These are phyloP conservation scores for Theileria sp. DNA, from an alignment of 169 alveolate species.

Conservation along the genomic window DNA sequence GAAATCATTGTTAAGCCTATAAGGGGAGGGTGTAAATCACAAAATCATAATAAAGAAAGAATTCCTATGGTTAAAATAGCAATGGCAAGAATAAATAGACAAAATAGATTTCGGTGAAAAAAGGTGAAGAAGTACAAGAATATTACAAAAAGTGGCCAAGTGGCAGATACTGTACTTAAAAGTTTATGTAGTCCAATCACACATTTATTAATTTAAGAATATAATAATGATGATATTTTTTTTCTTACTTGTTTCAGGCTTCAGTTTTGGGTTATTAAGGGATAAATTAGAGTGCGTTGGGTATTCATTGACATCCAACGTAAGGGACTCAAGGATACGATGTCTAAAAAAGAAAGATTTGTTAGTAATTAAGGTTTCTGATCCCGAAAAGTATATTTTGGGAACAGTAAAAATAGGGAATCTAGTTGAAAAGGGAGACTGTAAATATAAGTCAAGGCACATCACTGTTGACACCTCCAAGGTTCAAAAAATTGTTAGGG, in stretches of 20 bases:
- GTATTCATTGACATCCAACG: not conserved
- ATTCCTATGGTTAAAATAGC: slow-evolving; percentile 30
- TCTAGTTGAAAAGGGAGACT: slow-evolving; percentile 19
- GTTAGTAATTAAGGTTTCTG: not conserved
- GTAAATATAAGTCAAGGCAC: slow-evolving; percentile 15
- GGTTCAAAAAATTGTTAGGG: slow-evolving; percentile 17
- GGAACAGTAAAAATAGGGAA: slow-evolving; percentile 41
- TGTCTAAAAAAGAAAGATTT: not conserved
- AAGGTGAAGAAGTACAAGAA: not conserved
- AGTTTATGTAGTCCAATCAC: not conserved
- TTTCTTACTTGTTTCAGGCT: not conserved
- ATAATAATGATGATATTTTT: not conserved
- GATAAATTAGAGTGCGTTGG: not conserved
- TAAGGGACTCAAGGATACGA: not conserved
- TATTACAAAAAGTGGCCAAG: not conserved
- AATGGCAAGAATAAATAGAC: not conserved
- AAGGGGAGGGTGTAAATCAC: not conserved
- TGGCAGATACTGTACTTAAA: slow-evolving; percentile 10
- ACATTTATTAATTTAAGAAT: slow-evolving; percentile 9
- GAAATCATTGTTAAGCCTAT: slow-evolving; percentile 47
- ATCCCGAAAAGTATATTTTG: slow-evolving; percentile 15
- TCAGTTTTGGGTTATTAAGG: not conserved
- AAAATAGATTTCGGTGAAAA: not conserved
- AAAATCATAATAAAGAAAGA: not conserved
- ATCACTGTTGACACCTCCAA: not conserved